A percentile compares a stretch with the other conserved stretches of the same genome.
phyloP scores from a whole-genome alignment of 495 filamentous ascomycete genomes.

The Aspergillus mulundensis region DNA sequence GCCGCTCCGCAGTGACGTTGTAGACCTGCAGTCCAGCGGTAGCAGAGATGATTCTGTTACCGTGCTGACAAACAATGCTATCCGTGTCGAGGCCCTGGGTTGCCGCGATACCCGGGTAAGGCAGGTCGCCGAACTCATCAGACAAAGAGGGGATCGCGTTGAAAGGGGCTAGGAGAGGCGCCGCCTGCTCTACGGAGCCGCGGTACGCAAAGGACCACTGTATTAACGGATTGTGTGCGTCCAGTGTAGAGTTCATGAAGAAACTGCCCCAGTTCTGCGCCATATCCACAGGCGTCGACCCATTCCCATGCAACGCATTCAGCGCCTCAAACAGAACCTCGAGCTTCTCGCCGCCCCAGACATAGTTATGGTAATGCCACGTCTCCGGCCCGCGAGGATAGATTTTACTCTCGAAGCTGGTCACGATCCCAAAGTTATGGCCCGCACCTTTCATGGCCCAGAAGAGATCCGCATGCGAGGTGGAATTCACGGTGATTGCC shows the following conservation, averaged over 20 bases:
- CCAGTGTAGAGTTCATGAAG: neutral
- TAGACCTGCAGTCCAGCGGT: neutral
- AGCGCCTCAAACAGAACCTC: conserved; percentile 6
- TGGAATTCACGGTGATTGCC: neutral
- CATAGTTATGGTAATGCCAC: conserved; percentile 11
- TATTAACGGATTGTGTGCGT: neutral
- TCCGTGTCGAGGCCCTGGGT: neutral
- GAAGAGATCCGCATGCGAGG: conserved; percentile 1
- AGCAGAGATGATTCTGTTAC: neutral
- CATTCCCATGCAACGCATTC: conserved; percentile 6
- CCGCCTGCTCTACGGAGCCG: neutral
- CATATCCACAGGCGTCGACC: conserved; percentile 1
- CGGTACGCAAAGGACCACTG: neutral
- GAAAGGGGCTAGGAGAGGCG: neutral
- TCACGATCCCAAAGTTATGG: conserved; percentile 18
- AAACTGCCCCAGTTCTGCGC: conserved; percentile 1
- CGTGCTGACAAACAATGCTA: neutral
- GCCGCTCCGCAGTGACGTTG: conserved; percentile 7
- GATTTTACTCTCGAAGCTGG: conserved; percentile 10
- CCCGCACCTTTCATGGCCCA: conserved; percentile 17
- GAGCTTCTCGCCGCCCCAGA: conserved; percentile 2
- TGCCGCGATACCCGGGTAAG: neutral
- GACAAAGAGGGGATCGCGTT: neutral
- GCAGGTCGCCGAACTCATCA: neutral
- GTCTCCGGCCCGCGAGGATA: neutral